phyloP scores from a whole-genome alignment of 2,329 filamentous ascomycete genomes.

The Monosporascus sp. region DNA sequence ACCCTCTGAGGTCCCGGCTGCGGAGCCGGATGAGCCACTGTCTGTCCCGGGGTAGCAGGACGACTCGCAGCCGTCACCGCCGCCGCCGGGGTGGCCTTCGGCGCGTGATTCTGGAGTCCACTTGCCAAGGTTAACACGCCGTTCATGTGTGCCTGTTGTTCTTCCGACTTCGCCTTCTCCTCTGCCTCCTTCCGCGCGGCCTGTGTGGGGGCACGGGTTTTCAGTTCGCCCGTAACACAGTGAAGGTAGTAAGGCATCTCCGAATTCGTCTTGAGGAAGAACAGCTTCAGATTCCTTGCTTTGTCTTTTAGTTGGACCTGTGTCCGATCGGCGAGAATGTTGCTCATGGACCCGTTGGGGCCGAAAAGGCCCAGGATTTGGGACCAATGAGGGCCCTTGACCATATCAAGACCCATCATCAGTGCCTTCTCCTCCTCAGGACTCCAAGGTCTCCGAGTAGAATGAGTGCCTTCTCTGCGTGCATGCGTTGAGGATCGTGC shows the following conservation, averaged over 20 bases:
- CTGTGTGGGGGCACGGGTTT: slow-evolving; percentile 74
- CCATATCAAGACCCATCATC: slow-evolving; percentile 81
- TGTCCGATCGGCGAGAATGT: slow-evolving; percentile 81
- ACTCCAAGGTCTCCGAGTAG: slow-evolving; percentile 75
- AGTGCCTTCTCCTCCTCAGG: slow-evolving; percentile 85
- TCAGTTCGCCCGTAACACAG: slow-evolving; percentile 83
- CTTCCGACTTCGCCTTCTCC: slow-evolving; percentile 56
- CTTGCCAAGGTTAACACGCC: slow-evolving; percentile 54
- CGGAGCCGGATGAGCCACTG: slow-evolving; percentile 12
- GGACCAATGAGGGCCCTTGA: slow-evolving; percentile 90
- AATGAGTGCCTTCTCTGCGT: slow-evolving; percentile 52
- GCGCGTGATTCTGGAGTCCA: slow-evolving; percentile 40
- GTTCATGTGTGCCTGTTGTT: slow-evolving; percentile 55
- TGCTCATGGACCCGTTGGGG: slow-evolving; percentile 70
- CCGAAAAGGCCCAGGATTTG: slow-evolving; percentile 85
- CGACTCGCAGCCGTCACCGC: slow-evolving; percentile 11
- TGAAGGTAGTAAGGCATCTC: slow-evolving; percentile 87
- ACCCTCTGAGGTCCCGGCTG: slow-evolving; percentile 17
- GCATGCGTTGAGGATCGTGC: slow-evolving; percentile 52
- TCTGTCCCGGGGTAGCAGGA: slow-evolving; percentile 16
- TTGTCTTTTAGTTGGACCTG: slow-evolving; percentile 94
- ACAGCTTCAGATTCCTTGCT: slow-evolving; percentile 81
- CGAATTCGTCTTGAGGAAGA: slow-evolving; percentile 86
- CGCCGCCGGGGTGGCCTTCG: slow-evolving; percentile 14
- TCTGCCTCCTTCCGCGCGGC: slow-evolving; percentile 66